These are phyloP conservation scores for Pseudoperonospora humuli DNA, from an alignment of 352 stramenopile genomes.

Conservation along the genomic window DNA sequence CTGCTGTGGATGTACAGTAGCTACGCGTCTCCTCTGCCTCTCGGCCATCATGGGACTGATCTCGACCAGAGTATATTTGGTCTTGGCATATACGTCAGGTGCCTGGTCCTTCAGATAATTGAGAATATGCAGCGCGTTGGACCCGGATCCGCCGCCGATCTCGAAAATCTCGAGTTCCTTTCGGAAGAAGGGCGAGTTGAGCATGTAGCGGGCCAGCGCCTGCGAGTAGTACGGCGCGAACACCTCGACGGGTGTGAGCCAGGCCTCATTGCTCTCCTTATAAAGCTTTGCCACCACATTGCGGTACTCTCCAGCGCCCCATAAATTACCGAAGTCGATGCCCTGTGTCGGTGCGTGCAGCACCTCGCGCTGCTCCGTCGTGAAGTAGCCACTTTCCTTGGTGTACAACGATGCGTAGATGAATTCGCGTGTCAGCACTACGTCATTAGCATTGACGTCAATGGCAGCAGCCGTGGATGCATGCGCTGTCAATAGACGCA, in stretches of 20 bases:
- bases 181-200: constrained; percentile 56
- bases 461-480: neutral
- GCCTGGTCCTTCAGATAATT: constrained; percentile 73
- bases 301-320: constrained; percentile 68
- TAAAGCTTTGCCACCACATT: constrained; percentile 58
- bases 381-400: constrained; percentile 76
- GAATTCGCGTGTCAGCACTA: constrained; percentile 72
- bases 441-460: neutral
- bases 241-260: constrained; percentile 87
- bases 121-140: constrained; percentile 86
- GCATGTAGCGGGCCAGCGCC: constrained; percentile 84
- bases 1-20: constrained; percentile 44
- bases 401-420: constrained; percentile 80
- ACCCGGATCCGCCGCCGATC: constrained; percentile 83
- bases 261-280: constrained; percentile 62
- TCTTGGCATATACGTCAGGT: constrained; percentile 69
- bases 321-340: constrained; percentile 76
- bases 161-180: constrained; percentile 72
- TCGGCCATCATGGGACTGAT: constrained; percentile 85
- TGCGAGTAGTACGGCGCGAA: constrained; percentile 86
- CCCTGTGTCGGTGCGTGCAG: constrained; percentile 48
- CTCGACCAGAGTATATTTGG: constrained; percentile 86
- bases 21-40: constrained; percentile 59
- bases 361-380: constrained; percentile 61
- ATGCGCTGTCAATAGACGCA: neutral